phyloP scores from a whole-genome alignment of 441 rosid genomes.

The Euphorbia celastroides region DNA sequence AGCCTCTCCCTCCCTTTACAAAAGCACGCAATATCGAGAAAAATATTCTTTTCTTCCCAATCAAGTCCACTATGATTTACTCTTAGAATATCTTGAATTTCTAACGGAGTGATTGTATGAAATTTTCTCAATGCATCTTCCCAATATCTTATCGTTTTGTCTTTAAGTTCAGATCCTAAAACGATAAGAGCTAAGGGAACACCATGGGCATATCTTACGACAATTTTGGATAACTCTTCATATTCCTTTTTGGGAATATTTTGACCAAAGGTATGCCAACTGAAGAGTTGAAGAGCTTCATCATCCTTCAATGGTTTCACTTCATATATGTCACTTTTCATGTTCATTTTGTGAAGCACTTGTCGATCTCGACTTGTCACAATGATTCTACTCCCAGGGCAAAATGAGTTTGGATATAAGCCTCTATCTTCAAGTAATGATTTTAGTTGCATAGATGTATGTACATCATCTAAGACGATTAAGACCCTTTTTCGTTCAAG shows the following conservation, averaged over 20 bases:
- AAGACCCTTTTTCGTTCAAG: neutral
- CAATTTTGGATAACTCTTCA: neutral
- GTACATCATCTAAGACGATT: slow-evolving; percentile 7
- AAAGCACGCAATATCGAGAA: too few relatives aligned
- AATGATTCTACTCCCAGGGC: neutral
- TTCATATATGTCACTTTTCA: too few relatives aligned
- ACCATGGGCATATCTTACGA: neutral
- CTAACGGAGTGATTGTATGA: too few relatives aligned
- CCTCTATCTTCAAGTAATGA: neutral
- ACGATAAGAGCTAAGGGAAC: slow-evolving; percentile 9
- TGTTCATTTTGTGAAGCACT: neutral
- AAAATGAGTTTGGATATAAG: neutral
- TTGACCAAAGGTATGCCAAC: slow-evolving; percentile 3
- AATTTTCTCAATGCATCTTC: too few relatives aligned
- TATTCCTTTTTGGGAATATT: neutral
- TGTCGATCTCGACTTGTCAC: neutral
- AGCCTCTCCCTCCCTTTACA: too few relatives aligned
- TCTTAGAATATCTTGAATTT: too few relatives aligned
- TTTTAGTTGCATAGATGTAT: neutral
- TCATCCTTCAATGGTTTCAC: neutral
- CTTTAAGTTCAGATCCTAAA: too few relatives aligned
- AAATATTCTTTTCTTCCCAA: too few relatives aligned
- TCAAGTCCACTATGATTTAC: too few relatives aligned
- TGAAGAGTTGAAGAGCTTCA: neutral
- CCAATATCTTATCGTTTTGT: too few relatives aligned